These are phyloP conservation scores for Jamesozyma gamospora DNA, from an alignment of 805 yeast species.

Conservation along the genomic window DNA sequence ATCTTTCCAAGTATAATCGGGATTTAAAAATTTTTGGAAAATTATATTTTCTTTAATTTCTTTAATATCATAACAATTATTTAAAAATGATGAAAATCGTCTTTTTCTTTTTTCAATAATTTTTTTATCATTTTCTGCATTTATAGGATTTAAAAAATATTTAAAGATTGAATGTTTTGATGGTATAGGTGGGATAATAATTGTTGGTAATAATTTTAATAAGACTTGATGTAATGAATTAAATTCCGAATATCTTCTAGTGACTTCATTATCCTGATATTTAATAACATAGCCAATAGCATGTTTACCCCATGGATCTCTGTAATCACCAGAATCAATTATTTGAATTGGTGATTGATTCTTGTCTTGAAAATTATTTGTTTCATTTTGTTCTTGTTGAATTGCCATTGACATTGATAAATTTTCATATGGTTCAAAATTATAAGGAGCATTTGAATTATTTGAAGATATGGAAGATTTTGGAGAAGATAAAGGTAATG, in stretches of 20 bases:
- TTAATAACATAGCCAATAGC: conserved; percentile 78
- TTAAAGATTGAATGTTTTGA: conserved; percentile 60
- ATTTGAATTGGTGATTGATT: conserved; percentile 34
- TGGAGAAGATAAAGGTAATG: neutral
- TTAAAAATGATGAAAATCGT: conserved; percentile 65
- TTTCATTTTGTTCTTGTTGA: conserved; percentile 1
- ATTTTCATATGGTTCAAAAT: conserved; percentile 21
- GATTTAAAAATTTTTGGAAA: conserved; percentile 73
- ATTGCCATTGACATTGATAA: conserved; percentile 21
- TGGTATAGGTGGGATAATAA: conserved; percentile 89
- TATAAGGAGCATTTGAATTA: neutral
- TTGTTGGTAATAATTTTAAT: conserved; percentile 64
- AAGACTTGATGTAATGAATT: conserved; percentile 69
- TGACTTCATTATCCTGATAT: conserved; percentile 48
- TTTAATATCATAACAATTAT: conserved; percentile 54
- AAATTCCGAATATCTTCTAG: conserved; percentile 87
- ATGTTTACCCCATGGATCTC: conserved; percentile 66
- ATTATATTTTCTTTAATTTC: conserved; percentile 50
- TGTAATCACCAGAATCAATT: conserved; percentile 75
- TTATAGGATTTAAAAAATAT: conserved; percentile 35
- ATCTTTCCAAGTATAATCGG: conserved; percentile 77
- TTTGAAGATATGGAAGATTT: neutral
- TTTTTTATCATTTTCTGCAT: conserved; percentile 35
- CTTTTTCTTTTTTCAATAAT: conserved; percentile 62
- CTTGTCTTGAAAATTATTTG: neutral